Base-by-base conservation (phyloP, 768 basidiomycete species). In the Lactifluus subvellereus region DNA sequence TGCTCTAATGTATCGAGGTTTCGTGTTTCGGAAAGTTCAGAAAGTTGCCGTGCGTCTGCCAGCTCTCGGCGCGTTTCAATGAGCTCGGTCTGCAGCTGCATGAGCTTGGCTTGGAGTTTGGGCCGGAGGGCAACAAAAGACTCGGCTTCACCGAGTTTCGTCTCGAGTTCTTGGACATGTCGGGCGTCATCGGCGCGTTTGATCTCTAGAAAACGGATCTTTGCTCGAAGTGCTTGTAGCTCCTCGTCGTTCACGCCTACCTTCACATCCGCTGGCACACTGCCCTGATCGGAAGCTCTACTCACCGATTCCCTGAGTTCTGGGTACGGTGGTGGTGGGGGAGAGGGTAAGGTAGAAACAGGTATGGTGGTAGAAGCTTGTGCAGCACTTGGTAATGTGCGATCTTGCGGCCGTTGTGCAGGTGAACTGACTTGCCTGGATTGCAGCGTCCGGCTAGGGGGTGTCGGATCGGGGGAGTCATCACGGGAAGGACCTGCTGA, bases 101-200 rank as follows among this genome's bases (percentile, higher is more conserved):
- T 87, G 53, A 96, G 82, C 72, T 95, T 96, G 40, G 89, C 89
- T 74, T 94, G 91, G 37, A 96, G 81, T 74, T 96, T 98, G 0
- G 93, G 92, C n/a, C 88, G 82, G 16, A 93, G 79, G 6, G 89
- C 80, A 33, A 90, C 84, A 68, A 94, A 92, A 14, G 87, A 80
- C 71, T 93, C 91, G 0, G 89, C 90, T 65, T 97, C 95, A 6
- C 82, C 79, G 7, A 92, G 84, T n/a, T 89, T 85, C 1, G 83
- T 79, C 71, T 98, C 94, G 13, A 97, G 84, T 69, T 89, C 87
- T 54, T 89, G 87, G 38, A 98, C 78, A 65, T 85, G 86, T 18
- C 91, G 86, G 0, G 89, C 80, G 70, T 98, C 95, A 57, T 98
- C 94, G 1, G 86, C 81, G 16, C 92, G 88, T 70, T 92, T 88